Base-by-base conservation (phyloP, 352 stramenopile genomes). In the Phytophthora citrophthora region DNA sequence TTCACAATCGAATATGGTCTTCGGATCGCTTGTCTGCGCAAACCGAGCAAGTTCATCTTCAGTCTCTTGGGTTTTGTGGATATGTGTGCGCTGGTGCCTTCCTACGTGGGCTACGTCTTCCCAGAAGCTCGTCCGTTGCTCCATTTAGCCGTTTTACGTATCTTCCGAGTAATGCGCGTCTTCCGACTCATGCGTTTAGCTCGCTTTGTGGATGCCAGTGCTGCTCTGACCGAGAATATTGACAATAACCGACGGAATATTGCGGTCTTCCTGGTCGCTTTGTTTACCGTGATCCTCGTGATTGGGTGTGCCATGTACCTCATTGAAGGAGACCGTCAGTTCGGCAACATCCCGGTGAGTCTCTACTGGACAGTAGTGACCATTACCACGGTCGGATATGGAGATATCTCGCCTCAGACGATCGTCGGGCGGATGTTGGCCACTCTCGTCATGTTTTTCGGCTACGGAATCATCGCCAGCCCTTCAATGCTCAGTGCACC, bases 281-380 rank as follows among this genome's bases (percentile, higher is more conserved):
- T 90, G 9, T 91, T 89, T 45, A 90, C 81, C 1, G 74, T 94
- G 32, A 90, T 92, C 43, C 64, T 92, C 18, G 83, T 94, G 29
- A 94, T 94, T 50, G 85, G 85, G 1, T 92, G 79, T 43, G 81
- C 82, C 24, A 94, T 94, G 81, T 94, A 94, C 27, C 70, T 94
- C 18, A 92, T 94, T 40, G 86, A 94, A 70, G 83, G 82, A 2
- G 86, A 89, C 49, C 65, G 51, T 36, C 76, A 91, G 45, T 94
- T 92, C 45, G 83, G 74, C n/a, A 94, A 93, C 57, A 94, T 94
- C 40, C 86, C 86, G 3, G 76, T 91, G 24, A 93, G 83, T 75
- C 69, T 94, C 20, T 94, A 94, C 61, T 94, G 86, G 86, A 91
- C 86, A 1, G 83, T 94, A 11, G 86, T 94, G 47, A 95, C 86